Base-by-base conservation (phyloP, 2,329 filamentous ascomycete species). In the Fusarium goolgardi region DNA sequence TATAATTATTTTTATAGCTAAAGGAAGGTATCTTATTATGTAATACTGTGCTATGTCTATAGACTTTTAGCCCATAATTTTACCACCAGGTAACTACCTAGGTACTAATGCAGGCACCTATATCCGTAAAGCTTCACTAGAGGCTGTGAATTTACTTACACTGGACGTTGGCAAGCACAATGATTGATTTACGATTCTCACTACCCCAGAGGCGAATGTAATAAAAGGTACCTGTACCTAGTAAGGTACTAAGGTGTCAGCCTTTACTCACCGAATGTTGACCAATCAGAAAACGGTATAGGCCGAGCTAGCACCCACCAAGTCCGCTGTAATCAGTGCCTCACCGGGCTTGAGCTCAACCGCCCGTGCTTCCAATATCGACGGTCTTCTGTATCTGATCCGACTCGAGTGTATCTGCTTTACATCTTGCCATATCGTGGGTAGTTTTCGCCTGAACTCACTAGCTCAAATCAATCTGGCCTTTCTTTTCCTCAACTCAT, bases 241-340 rank as follows among this genome's bases (percentile, higher is more conserved):
- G 21, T 21, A 21, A 21, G 3, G 21, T 21, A 21, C 21, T 21
- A 32, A 15, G 32, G 15, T 34, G 32, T 9, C 32, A 9, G 9
- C 5, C 32, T 34, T 34, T 12, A 16, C 32, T 51, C 39, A 50
- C 51, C 43, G 37, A 45, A 20, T 8, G 8, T 11, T 20, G 27
- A 20, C 65, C 56, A 69, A 69, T 69, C 44, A 69, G 49, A 40
- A 47, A 6, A 23, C n/a, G n/a, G 23, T n/a, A 10, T 46, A 41
- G 20, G 4, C 59, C 39, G 21, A 27, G 32, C 21, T 56, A 41
- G 49, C 59, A 56, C 34, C 61, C 52, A 62, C 52, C 40, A 53
- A 44, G n/a, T 31, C 27, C 27, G 39, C 12, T 49, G 23, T 23
- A 27, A 15, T 25, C 46, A 39, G 40, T 43, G 37, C 65, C 39